Evolutionary conservation across 2,329 filamentous ascomycete genomes (phyloP).

Genomic region (Hortaea werneckii): DNA sequence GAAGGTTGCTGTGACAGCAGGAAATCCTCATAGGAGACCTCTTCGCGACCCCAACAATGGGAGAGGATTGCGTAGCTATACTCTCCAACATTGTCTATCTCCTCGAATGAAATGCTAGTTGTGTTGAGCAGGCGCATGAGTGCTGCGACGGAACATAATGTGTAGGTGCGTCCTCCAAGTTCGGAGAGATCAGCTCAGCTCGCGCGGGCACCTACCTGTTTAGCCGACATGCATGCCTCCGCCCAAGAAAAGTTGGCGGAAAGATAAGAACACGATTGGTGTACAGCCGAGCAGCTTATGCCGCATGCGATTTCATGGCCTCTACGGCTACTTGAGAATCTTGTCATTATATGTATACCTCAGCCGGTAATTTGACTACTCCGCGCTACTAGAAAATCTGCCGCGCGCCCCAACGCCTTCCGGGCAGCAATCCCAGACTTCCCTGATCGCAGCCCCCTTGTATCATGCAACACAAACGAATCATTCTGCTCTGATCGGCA

Average conservation of each 20-base stretch:
- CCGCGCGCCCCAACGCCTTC: background rate
- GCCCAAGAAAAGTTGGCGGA: background rate
- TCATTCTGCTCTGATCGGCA: background rate
- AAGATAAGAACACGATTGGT: background rate
- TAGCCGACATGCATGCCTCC: background rate
- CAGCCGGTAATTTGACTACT: background rate
- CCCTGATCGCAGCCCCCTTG: background rate
- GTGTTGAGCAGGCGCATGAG: slow-evolving; percentile 19
- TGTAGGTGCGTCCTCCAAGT: too few relatives aligned
- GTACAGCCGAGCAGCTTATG: background rate
- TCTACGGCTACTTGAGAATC: background rate
- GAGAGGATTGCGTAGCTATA: slow-evolving; percentile 17
- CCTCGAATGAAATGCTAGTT: slow-evolving; percentile 8
- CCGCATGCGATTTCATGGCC: background rate
- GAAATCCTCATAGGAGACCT: slow-evolving; percentile 12
- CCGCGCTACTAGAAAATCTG: background rate
- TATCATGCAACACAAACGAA: background rate
- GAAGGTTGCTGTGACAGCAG: background rate
- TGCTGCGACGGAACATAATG: too few relatives aligned
- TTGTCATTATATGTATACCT: background rate
- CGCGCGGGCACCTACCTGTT: background rate
- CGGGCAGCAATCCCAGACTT: background rate
- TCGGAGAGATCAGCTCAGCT: background rate
- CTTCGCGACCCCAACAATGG: slow-evolving; percentile 14
- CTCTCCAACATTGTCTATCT: slow-evolving; percentile 11